Percentiles rank a stretch among this genome's conserved stretches.
These are phyloP conservation scores for Mycena leptocephala DNA, from an alignment of 768 basidiomycete species.

Conservation along the genomic window DNA sequence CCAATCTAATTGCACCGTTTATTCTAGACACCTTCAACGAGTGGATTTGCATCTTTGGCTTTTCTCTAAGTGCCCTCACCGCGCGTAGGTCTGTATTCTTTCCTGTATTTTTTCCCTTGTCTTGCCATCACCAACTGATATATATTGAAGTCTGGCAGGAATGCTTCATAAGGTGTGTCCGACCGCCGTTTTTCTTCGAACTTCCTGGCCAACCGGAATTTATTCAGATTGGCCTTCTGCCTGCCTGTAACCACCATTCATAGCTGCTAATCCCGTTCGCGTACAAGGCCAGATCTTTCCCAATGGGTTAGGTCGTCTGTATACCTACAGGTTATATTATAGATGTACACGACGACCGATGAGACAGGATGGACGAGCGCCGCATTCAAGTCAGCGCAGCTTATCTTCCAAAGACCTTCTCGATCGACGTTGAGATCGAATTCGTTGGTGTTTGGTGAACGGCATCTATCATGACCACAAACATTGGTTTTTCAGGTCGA, in stretches of 20 bases:
- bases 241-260: conserved; percentile 58
- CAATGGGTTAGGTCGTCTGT: too few relatives aligned
- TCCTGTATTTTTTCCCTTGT: too few relatives aligned
- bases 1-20: background rate
- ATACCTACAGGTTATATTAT: too few relatives aligned
- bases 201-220: background rate
- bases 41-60: conserved; percentile 58
- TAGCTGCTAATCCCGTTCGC: too few relatives aligned
- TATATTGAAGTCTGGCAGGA: conserved; percentile 44
- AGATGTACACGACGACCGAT: conserved; percentile 65
- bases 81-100: conserved; percentile 62
- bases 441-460: conserved; percentile 69
- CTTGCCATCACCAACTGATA: too few relatives aligned
- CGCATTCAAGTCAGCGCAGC: background rate
- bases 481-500: too few relatives aligned
- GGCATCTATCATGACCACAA: too few relatives aligned
- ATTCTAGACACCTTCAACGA: conserved; percentile 55
- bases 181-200: conserved; percentile 40
- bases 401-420: conserved; percentile 51
- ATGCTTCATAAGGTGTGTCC: conserved; percentile 68
- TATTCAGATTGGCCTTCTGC: conserved; percentile 67
- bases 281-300: too few relatives aligned
- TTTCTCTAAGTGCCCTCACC: conserved; percentile 78
- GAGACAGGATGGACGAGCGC: conserved; percentile 53
- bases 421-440: conserved; percentile 59